phyloP scores from a whole-genome alignment of 495 filamentous ascomycete genomes.

The Cairneyella variabilis region DNA sequence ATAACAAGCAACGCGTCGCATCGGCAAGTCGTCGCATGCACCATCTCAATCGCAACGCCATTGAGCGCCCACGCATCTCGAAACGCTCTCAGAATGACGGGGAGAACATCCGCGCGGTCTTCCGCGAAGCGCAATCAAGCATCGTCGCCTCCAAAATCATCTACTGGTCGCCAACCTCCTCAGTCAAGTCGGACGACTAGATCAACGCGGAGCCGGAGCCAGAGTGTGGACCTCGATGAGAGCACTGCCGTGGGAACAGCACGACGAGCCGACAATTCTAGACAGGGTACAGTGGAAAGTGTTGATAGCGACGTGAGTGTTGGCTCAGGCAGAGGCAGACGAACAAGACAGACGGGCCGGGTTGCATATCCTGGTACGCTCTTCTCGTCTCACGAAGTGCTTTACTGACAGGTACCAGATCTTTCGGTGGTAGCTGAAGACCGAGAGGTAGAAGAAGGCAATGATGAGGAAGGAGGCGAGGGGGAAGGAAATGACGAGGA shows the following conservation, averaged over 20 bases:
- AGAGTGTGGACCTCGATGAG: conserved; percentile 34
- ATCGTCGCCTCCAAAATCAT: conserved; percentile 25
- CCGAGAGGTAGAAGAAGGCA: conserved; percentile 5
- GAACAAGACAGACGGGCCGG: conserved; percentile 7
- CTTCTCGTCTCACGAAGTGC: background rate
- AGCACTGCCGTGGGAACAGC: conserved; percentile 2
- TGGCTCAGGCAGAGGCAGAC: conserved; percentile 8
- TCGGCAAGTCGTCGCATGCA: background rate
- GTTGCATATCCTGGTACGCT: no score
- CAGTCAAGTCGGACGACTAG: conserved; percentile 21
- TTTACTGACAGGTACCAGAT: conserved; percentile 23
- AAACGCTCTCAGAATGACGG: conserved; percentile 26
- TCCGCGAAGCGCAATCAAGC: conserved; percentile 27
- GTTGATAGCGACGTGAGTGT: conserved; percentile 13
- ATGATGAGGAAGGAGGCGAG: conserved; percentile 2
- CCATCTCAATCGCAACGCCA: background rate
- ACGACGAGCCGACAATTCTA: conserved; percentile 20
- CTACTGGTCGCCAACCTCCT: conserved; percentile 10
- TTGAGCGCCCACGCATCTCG: background rate
- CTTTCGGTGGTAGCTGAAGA: conserved; percentile 35
- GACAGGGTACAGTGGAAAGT: conserved; percentile 33
- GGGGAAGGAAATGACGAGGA: conserved; percentile 5
- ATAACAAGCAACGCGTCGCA: background rate
- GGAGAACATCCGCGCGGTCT: conserved; percentile 26
- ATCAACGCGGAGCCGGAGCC: conserved; percentile 36